These are phyloP conservation scores for Aspergillus arachidicola DNA, from an alignment of 2,329 filamentous ascomycete species.

Conservation along the genomic window DNA sequence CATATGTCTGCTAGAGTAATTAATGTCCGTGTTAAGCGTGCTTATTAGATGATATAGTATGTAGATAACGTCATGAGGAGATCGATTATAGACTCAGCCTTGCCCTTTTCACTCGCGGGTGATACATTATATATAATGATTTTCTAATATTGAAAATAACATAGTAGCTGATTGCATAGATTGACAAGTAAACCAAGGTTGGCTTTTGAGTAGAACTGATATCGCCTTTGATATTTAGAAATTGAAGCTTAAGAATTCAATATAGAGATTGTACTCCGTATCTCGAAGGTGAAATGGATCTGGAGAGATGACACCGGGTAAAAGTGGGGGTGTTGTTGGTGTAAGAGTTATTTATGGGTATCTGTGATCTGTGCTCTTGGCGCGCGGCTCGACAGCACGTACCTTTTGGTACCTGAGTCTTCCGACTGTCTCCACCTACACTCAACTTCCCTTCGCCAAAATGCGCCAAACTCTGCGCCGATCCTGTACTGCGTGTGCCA, in stretches of 20 bases:
- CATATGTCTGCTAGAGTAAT: background rate
- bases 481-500: constrained; percentile 60
- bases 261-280: background rate
- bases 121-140: background rate
- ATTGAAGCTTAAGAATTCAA: no score
- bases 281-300: no score
- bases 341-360: background rate
- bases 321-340: background rate
- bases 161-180: background rate
- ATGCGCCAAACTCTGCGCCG: constrained; percentile 62
- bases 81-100: background rate
- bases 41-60: background rate
- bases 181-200: background rate
- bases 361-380: background rate
- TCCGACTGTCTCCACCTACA: background rate
- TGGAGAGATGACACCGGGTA: background rate
- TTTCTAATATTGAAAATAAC: background rate
- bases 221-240: background rate
- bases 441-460: constrained; percentile 13
- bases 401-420: background rate
- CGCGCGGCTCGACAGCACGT: background rate
- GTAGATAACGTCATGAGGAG: background rate
- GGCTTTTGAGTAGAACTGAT: background rate
- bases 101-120: background rate
- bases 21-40: background rate